A percentile compares a stretch with the other conserved stretches of the same genome.
Conservation (phyloP, 116 monocot genomes). For the Posidonia oceanica region DNA sequence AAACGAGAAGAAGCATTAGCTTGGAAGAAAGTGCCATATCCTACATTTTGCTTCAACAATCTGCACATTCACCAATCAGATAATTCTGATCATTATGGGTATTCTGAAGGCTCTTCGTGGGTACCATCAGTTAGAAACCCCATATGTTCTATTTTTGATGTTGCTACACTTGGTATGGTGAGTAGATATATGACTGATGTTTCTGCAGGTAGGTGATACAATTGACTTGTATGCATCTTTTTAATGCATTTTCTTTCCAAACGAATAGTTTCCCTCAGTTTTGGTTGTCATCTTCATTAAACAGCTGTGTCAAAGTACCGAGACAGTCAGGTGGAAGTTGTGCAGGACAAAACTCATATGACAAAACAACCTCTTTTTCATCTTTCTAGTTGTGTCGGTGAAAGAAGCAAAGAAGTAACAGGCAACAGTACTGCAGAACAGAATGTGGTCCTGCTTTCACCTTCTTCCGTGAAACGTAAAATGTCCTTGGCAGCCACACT, state of each 20-base stretch:
- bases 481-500: conserved; percentile 69
- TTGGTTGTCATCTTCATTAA: background rate
- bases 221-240: conserved; percentile 9
- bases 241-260: background rate
- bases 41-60: conserved; percentile 36
- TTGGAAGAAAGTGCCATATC: conserved; percentile 33
- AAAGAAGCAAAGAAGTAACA: conserved; percentile 13
- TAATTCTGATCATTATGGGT: conserved; percentile 18
- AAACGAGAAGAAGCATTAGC: conserved; percentile 51
- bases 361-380: conserved; percentile 67
- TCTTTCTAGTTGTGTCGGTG: conserved; percentile 14
- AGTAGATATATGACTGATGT: conserved; percentile 62
- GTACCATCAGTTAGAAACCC: conserved; percentile 36
- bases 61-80: conserved; percentile 32
- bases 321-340: conserved; percentile 31
- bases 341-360: conserved; percentile 30
- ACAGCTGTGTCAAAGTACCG: conserved; percentile 50
- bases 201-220: conserved; percentile 48
- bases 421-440: conserved; percentile 4
- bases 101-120: conserved; percentile 23
- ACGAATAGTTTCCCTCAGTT: background rate
- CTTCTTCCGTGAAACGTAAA: conserved; percentile 27
- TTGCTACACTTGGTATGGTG: conserved; percentile 51
- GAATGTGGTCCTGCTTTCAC: conserved; percentile 6
- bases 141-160: conserved; percentile 65